phyloP scores from a whole-genome alignment of 495 filamentous ascomycete genomes.

The Pseudomonodictys pantanalensis region DNA sequence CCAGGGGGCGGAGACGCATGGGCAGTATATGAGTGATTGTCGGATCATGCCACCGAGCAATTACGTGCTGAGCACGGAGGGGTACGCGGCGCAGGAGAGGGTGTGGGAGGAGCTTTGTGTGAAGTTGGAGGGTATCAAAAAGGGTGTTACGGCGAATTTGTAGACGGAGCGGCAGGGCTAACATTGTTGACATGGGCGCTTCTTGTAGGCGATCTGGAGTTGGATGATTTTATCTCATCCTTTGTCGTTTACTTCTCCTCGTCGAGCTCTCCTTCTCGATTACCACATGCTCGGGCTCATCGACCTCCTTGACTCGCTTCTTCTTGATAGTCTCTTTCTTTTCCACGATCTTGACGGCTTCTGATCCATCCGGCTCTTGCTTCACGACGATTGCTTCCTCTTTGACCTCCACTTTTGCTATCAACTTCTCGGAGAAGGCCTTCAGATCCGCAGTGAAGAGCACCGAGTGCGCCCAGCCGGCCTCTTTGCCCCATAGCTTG shows the following conservation, averaged over 20 bases:
- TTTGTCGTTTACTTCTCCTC: slow-evolving; percentile 20
- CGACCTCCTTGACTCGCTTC: slow-evolving; percentile 40
- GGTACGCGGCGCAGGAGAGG: slow-evolving; percentile 31
- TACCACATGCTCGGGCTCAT: slow-evolving; percentile 37
- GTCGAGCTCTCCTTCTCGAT: slow-evolving; percentile 29
- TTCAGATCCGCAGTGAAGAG: slow-evolving; percentile 92
- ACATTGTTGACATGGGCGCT: neutral
- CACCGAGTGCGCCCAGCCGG: slow-evolving; percentile 96
- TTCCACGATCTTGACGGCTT: slow-evolving; percentile 29
- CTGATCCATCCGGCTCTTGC: slow-evolving; percentile 29
- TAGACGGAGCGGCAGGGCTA: neutral
- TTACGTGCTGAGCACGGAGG: slow-evolving; percentile 26
- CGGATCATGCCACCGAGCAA: slow-evolving; percentile 22
- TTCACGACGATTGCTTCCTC: slow-evolving; percentile 40
- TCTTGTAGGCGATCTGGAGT: neutral
- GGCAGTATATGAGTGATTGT: slow-evolving; percentile 39
- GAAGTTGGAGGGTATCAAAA: slow-evolving; percentile 36
- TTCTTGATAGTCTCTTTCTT: slow-evolving; percentile 29
- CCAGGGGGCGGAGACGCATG: slow-evolving; percentile 41
- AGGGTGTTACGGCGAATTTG: slow-evolving; percentile 27
- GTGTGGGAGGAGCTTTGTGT: slow-evolving; percentile 36
- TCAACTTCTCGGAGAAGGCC: slow-evolving; percentile 68
- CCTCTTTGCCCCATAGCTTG: slow-evolving; percentile 86
- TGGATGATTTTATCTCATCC: neutral
- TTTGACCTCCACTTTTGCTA: slow-evolving; percentile 52